These are phyloP conservation scores for Acanthamoeba royreba DNA, from an alignment of 208 protist species.

Conservation along the genomic window DNA sequence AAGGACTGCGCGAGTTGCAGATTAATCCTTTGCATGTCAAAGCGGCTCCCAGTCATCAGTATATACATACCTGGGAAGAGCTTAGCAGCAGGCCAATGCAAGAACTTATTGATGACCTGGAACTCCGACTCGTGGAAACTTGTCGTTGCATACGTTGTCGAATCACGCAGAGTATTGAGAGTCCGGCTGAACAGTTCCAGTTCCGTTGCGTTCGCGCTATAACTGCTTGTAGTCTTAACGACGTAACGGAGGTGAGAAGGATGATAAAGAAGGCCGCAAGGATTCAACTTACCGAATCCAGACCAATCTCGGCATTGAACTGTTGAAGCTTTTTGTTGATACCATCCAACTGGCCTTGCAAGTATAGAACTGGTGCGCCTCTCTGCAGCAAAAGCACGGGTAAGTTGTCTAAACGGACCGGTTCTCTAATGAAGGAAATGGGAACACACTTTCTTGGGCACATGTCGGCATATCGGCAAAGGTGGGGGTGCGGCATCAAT, in stretches of 20 bases:
- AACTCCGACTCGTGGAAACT: not conserved
- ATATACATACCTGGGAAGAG: not conserved
- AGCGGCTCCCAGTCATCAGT: not conserved
- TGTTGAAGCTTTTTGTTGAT: constrained; percentile 12
- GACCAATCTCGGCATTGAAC: not conserved
- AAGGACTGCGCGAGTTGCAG: not conserved
- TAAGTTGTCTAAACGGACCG: not conserved
- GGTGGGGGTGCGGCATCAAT: not conserved
- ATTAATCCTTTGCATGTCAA: not conserved
- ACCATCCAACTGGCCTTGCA: not conserved
- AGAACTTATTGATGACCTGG: not conserved
- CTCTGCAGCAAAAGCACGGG: not conserved
- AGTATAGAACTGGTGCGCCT: constrained; percentile 12
- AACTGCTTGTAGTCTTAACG: not conserved
- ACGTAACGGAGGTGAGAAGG: not conserved
- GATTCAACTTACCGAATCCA: not conserved
- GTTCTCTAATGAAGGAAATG: not conserved
- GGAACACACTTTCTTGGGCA: not conserved
- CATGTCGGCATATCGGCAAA: not conserved
- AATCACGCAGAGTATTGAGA: not conserved
- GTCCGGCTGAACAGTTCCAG: not conserved
- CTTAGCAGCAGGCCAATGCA: not conserved
- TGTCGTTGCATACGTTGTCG: not conserved
- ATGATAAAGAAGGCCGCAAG: not conserved
- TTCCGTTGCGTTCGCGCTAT: not conserved